These are phyloP conservation scores for Coemansia sp. DNA, from an alignment of 192 early-diverging fungal genomes.

Conservation along the genomic window DNA sequence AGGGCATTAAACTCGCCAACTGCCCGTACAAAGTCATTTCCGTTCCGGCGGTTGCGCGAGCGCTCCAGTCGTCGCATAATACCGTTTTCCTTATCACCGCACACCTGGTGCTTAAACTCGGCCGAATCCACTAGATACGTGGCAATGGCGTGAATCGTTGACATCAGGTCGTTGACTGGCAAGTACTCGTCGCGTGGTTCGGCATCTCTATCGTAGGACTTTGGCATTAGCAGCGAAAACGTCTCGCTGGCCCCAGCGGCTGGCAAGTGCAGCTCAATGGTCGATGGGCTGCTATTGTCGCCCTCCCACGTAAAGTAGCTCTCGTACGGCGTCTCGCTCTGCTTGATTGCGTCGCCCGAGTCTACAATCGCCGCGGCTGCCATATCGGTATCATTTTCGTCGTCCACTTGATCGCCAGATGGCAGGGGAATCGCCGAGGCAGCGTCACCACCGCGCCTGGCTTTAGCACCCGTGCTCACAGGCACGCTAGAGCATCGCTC, in stretches of 20 bases:
- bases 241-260: constrained; percentile 22
- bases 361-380: constrained; percentile 14
- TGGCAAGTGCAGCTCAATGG: constrained; percentile 40
- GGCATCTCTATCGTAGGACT: constrained; percentile 40
- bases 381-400: not conserved
- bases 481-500: constrained; percentile 19
- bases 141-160: constrained; percentile 70
- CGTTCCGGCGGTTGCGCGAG: constrained; percentile 71
- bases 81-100: constrained; percentile 65
- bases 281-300: not conserved
- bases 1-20: constrained; percentile 74
- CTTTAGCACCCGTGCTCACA: not conserved
- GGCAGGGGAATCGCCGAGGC: constrained; percentile 8
- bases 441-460: not conserved
- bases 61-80: constrained; percentile 77
- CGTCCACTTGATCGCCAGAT: not conserved
- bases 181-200: constrained; percentile 71
- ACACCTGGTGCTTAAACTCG: constrained; percentile 58
- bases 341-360: constrained; percentile 47
- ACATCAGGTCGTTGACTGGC: constrained; percentile 81
- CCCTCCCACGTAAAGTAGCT: constrained; percentile 41
- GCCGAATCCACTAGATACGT: constrained; percentile 58
- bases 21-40: constrained; percentile 66
- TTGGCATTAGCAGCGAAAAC: constrained; percentile 49
- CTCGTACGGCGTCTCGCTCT: constrained; percentile 47